phyloP scores from a whole-genome alignment of 73 alveolate species.

The Blepharisma stoltei region DNA sequence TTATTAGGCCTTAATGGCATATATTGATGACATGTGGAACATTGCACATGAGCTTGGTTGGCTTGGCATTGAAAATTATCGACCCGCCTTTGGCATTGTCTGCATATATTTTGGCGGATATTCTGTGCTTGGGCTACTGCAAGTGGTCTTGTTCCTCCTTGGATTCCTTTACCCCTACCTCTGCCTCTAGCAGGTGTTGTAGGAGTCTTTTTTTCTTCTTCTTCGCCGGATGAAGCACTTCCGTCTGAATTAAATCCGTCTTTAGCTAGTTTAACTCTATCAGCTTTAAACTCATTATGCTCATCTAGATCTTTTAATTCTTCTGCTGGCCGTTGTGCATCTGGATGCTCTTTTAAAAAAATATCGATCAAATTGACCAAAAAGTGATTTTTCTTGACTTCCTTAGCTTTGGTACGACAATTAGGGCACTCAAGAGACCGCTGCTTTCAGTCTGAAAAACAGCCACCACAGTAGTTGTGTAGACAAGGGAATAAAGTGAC shows the following conservation, averaged over 20 bases:
- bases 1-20: slow-evolving; percentile 46
- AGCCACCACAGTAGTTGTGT: slow-evolving; percentile 90
- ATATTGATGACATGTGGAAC: slow-evolving; percentile 37
- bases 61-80: slow-evolving; percentile 46
- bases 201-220: slow-evolving; percentile 29
- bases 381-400: slow-evolving; percentile 64
- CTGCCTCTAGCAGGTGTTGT: slow-evolving; percentile 38
- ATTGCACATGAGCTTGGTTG: slow-evolving; percentile 33
- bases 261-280: slow-evolving; percentile 43
- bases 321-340: slow-evolving; percentile 49
- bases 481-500: slow-evolving; percentile 82
- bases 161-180: slow-evolving; percentile 37
- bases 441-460: slow-evolving; percentile 80
- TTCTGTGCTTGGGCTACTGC: slow-evolving; percentile 10
- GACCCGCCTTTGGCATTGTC: slow-evolving; percentile 38
- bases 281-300: slow-evolving; percentile 26
- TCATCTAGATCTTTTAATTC: slow-evolving; percentile 57
- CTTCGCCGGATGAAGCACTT: slow-evolving; percentile 30
- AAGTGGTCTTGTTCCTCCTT: not conserved
- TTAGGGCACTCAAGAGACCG: slow-evolving; percentile 74
- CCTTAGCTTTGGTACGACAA: slow-evolving; percentile 60
- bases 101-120: slow-evolving; percentile 39
- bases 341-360: slow-evolving; percentile 50
- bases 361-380: slow-evolving; percentile 61
- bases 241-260: slow-evolving; percentile 17